Evolutionary conservation across 225 moss, liverwort and hornwort genomes (phyloP), one percentile per base, ranked within the genome.

Genomic region (Takakia lepidozioides): DNA sequence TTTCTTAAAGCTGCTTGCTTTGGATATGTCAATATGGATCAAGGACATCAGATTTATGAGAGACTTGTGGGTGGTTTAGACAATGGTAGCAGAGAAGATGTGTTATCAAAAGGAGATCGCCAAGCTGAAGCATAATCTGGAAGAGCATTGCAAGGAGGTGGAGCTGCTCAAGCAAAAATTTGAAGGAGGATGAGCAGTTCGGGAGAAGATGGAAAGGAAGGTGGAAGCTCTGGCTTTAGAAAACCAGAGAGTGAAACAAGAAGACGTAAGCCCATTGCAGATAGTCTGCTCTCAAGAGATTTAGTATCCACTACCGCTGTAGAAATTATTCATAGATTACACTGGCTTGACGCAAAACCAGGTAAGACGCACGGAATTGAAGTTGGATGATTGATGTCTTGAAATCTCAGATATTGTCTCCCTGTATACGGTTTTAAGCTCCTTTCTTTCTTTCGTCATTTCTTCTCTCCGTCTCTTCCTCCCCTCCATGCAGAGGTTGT

Each of bases 151-250:
- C 51, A 69, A 75, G 35, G 70, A 75, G 70, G 74, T 75, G 35
- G 74, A 70, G 46, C 65, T 61, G 38, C 65, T 75, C 39, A 69
- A 65, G n/a, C 73, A 72, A 51, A 84, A 72, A 46, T 29, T 91
- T 56, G 81, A 86, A 59, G 86, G 81, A 46, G 90, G 83, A 45
- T 56, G 62, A 39, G 78, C 68, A 50, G 72, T 69, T 25, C 71
- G 83, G 57, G 83, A 83, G 62, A 81, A 56, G 61, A 64, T 86
- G 72, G 86, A 81, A 64, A 82, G 81, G 29, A 83, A 91, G 57
- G 57, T 81, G 16, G 51, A 58, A 37, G 43, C 59, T 29, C 48
- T 75, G 54, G 65, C 65, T 54, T 58, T 57, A 26, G 58, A 75
- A 45, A 62, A 54, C 22, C 61, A 71, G 62, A 71, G 43, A 22